Conservation (phyloP, 2,329 filamentous ascomycete species). For the Amphichorda felina region DNA sequence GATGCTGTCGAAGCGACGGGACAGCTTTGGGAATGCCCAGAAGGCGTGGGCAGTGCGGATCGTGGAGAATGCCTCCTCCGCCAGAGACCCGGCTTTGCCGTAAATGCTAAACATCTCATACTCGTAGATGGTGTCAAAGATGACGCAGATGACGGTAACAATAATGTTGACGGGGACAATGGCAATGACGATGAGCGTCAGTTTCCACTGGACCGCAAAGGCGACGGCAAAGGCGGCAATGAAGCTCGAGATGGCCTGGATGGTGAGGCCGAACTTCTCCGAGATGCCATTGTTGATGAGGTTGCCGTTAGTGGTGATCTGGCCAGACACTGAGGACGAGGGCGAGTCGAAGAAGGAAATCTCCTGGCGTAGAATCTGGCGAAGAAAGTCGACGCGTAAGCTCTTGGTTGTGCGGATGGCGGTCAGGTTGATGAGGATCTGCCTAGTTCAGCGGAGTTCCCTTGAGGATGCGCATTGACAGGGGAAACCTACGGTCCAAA, state of each 20-base stretch:
- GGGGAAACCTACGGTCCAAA: conserved; percentile 32
- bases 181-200: conserved; percentile 29
- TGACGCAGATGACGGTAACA: conserved; percentile 23
- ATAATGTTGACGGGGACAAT: conserved; percentile 31
- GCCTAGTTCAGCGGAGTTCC: neutral
- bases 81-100: conserved; percentile 27
- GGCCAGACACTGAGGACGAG: conserved; percentile 28
- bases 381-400: conserved; percentile 24
- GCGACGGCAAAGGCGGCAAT: conserved; percentile 26
- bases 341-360: conserved; percentile 41
- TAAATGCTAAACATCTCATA: conserved; percentile 30
- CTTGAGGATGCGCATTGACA: neutral
- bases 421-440: conserved; percentile 23
- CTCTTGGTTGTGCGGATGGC: conserved; percentile 23
- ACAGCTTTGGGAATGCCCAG: conserved; percentile 30
- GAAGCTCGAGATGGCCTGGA: conserved; percentile 27
- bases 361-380: conserved; percentile 33
- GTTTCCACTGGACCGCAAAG: conserved; percentile 27
- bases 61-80: conserved; percentile 35
- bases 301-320: conserved; percentile 35
- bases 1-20: conserved; percentile 25
- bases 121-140: conserved; percentile 28
- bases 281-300: conserved; percentile 31
- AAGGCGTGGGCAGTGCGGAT: conserved; percentile 39
- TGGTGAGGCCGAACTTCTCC: conserved; percentile 28